Conservation (phyloP, 2,329 filamentous ascomycete species). For the Xylaria sp. region DNA sequence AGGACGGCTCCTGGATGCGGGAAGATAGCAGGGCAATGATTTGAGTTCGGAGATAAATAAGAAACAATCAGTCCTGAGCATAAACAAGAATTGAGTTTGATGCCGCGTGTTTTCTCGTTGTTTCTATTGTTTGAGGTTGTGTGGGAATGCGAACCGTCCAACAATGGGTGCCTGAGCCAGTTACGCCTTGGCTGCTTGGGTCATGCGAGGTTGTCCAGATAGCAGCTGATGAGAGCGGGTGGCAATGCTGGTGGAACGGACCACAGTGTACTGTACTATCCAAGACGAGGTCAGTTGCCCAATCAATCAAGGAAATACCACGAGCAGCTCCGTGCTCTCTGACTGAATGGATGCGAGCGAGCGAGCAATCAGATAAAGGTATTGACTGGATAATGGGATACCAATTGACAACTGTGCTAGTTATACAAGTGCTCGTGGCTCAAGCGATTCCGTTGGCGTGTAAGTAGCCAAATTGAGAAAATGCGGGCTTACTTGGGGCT, state of each 20-base stretch:
- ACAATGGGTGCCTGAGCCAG: slow-evolving; percentile 34
- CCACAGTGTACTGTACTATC: neutral
- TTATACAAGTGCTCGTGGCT: neutral
- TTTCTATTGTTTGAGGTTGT: slow-evolving; percentile 20
- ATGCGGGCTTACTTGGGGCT: slow-evolving; percentile 2
- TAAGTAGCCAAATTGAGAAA: neutral
- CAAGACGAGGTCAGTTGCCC: neutral
- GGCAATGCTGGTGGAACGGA: slow-evolving; percentile 19
- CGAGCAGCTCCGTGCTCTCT: slow-evolving; percentile 1
- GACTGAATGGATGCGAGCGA: neutral
- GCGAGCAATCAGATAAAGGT: too few relatives aligned
- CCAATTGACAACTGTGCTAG: too few relatives aligned
- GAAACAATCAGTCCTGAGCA: slow-evolving; percentile 14
- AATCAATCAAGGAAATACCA: slow-evolving; percentile 8
- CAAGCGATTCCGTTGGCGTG: slow-evolving; percentile 6
- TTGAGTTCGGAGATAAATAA: slow-evolving; percentile 43
- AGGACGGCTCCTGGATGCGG: slow-evolving; percentile 5
- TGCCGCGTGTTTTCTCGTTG: neutral
- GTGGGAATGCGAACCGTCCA: slow-evolving; percentile 38
- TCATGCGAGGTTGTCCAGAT: slow-evolving; percentile 31
- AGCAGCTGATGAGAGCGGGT: slow-evolving; percentile 23
- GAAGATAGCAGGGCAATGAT: slow-evolving; percentile 40
- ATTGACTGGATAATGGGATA: neutral
- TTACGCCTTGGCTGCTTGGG: slow-evolving; percentile 32
- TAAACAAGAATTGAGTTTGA: slow-evolving; percentile 22